These are phyloP conservation scores for Entomophthora muscae DNA, from an alignment of 371 early-diverging fungal genomes.

Conservation along the genomic window DNA sequence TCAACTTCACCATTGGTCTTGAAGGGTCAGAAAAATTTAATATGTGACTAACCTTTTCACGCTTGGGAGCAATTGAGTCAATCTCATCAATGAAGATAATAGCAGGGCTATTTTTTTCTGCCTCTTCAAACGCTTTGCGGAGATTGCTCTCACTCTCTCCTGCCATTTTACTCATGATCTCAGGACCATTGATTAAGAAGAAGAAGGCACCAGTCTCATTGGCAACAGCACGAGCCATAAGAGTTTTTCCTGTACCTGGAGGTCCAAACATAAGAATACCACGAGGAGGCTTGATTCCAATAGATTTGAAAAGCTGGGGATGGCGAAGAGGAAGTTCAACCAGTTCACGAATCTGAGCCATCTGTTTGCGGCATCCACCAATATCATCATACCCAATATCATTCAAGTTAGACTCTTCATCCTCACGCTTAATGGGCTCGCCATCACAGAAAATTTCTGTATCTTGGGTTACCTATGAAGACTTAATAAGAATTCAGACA, in stretches of 20 bases:
- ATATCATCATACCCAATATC: constrained; percentile 99
- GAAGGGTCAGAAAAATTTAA: not conserved
- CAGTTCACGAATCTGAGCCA: constrained; percentile 99
- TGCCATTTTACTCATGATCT: constrained; percentile 99
- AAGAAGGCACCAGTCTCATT: constrained; percentile 70
- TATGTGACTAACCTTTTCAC: constrained; percentile 76
- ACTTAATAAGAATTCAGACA: constrained; percentile 3
- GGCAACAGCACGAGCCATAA: constrained; percentile 63
- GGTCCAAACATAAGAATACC: constrained; percentile 95
- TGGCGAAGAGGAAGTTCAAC: constrained; percentile 98
- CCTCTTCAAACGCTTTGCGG: constrained; percentile 98
- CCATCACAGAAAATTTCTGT: constrained; percentile 98
- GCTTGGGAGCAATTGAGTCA: constrained; percentile 97
- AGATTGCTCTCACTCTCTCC: constrained; percentile 98
- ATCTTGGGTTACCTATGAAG: constrained; percentile 70
- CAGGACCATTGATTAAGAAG: constrained; percentile 97
- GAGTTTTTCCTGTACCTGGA: constrained; percentile 92
- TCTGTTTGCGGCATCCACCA: constrained; percentile 97
- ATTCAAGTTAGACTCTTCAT: constrained; percentile 53
- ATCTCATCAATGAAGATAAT: constrained; percentile 98
- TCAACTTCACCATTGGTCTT: constrained; percentile 98
- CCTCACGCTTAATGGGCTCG: constrained; percentile 95
- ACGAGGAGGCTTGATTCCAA: constrained; percentile 98
- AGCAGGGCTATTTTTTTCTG: constrained; percentile 96
- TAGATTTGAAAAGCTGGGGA: constrained; percentile 92